These are phyloP conservation scores for Chytriomyces hyalinus DNA, from an alignment of 192 early-diverging fungal species.

Conservation along the genomic window DNA sequence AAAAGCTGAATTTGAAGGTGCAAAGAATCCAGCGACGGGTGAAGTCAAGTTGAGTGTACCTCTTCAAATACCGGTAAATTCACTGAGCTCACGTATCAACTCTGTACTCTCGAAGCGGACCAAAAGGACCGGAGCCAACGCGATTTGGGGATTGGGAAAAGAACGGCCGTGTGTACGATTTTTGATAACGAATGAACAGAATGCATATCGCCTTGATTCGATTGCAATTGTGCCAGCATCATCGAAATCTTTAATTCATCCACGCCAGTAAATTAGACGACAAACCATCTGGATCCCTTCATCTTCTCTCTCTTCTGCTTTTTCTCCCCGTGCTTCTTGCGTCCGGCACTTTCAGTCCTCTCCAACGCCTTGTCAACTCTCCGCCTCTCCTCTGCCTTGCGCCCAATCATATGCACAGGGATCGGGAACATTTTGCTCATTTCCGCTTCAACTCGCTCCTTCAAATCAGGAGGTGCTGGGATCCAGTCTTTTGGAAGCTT, in stretches of 20 bases:
- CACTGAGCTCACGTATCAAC: not conserved
- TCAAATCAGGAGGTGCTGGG: not conserved
- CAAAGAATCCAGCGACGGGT: slow-evolving; percentile 71
- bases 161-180: slow-evolving; percentile 76
- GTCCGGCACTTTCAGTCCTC: slow-evolving; percentile 2
- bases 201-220: not conserved
- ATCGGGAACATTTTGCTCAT: slow-evolving; percentile 32
- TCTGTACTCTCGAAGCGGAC: slow-evolving; percentile 54
- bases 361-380: slow-evolving; percentile 25
- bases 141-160: slow-evolving; percentile 85
- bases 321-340: slow-evolving; percentile 12
- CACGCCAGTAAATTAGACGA: slow-evolving; percentile 19
- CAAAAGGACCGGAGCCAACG: slow-evolving; percentile 79
- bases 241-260: not conserved
- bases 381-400: slow-evolving; percentile 25
- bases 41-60: slow-evolving; percentile 53
- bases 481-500: not conserved
- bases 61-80: not conserved
- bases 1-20: slow-evolving; percentile 65
- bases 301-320: slow-evolving; percentile 20
- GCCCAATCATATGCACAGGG: slow-evolving; percentile 36
- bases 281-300: slow-evolving; percentile 34
- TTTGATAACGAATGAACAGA: slow-evolving; percentile 44
- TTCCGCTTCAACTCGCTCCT: slow-evolving; percentile 10
- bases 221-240: not conserved